Conservation (phyloP, 306 rosid genomes). For the Geum urbanum region DNA sequence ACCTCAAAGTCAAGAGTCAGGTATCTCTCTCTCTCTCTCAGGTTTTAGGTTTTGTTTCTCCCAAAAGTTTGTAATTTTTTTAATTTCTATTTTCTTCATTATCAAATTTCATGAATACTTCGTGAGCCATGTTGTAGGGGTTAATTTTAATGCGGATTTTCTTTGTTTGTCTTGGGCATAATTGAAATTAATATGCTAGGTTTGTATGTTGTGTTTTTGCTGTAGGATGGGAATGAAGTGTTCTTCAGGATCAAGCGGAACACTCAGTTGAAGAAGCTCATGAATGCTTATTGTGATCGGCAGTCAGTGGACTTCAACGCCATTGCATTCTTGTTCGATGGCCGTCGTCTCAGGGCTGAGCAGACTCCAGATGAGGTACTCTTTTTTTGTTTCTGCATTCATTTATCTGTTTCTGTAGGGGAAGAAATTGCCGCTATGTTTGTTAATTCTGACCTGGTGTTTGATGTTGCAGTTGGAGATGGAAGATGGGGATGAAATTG, state of each 20-base stretch:
- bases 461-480: constrained; percentile 61
- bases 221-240: constrained; percentile 77
- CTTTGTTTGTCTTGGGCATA: neutral
- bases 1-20: constrained; percentile 54
- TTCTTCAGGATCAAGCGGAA: constrained; percentile 79
- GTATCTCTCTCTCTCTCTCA: constrained; percentile 3
- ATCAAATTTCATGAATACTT: neutral
- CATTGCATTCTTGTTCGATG: constrained; percentile 73
- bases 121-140: neutral
- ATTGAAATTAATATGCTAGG: neutral
- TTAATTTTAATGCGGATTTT: neutral
- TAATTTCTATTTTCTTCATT: neutral
- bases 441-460: neutral
- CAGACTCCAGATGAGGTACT: constrained; percentile 80
- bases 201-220: neutral
- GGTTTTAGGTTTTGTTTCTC: neutral
- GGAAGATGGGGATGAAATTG: constrained; percentile 89
- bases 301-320: constrained; percentile 66
- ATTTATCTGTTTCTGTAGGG: too few species aligned
- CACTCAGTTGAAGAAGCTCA: constrained; percentile 65
- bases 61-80: neutral
- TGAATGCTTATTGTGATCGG: constrained; percentile 74
- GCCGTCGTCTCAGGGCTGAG: constrained; percentile 67
- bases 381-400: neutral
- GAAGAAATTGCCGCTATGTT: neutral